Base-by-base conservation (phyloP, 2,329 filamentous ascomycete genomes). In the Curvularia hawaiiensis region DNA sequence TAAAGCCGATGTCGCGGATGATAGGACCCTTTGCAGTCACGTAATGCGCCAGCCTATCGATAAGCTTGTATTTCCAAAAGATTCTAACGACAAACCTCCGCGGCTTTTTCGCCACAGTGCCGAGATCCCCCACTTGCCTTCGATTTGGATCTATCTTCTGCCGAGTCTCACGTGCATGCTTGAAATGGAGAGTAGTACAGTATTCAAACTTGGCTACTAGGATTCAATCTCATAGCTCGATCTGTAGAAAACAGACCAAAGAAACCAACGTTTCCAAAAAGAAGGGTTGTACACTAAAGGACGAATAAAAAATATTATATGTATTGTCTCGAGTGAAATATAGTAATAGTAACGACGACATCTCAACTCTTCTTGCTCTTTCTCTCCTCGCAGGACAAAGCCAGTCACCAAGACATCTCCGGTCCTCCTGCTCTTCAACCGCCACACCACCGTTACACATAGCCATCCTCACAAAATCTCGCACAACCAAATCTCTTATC, bases 1-100 rank as follows among this genome's bases (percentile, higher is more conserved):
- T 35, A 26, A n/a, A 52, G 54, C 64, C 61, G 58, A 65, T 60
- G 59, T 57, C 64, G 59, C 66, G 65, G 64, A 67, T 60, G 68
- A 55, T 20, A 54, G 54, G 67, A 51, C 61, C 61, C 61, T 67
- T 56, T 59, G 33, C 57, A 49, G 51, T 58, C 58, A 61, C 54
- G 55, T 46, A 63, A 60, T 52, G 59, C 59, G 58, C 59, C 58
- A 45, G 43, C 68, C 65, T 72, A 74, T 73, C 71, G 70, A 72
- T 72, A 72, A 68, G 69, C 55, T 45, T 47, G 30, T 52, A 66
- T 68, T 66, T 64, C 65, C 30, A 58, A 59, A 59, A 59, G 45
- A 49, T 50, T 58, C 47, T 20, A 35, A 54, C 52, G 33, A 50
- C 58, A 57, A 49, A 61, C 50, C 58, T 62, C 67, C 63, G 64